Evolutionary conservation across 225 moss, liverwort and hornwort species (phyloP).

Genomic region (Marchantia paleacea): DNA sequence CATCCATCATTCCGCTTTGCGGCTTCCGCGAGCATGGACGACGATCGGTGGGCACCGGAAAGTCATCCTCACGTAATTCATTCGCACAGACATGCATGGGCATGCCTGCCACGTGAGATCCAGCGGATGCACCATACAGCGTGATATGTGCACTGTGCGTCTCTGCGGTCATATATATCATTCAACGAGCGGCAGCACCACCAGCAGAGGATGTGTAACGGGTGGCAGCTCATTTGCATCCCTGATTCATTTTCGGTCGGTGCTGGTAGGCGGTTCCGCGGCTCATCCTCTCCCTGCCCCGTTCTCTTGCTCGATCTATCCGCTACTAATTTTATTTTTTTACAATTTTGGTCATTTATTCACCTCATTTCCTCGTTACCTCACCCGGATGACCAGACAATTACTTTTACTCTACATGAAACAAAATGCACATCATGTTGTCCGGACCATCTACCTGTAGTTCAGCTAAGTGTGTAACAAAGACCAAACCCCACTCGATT

Average conservation of each 20-base stretch:
- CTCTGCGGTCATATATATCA: not conserved
- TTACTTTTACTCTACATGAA: too few relatives aligned
- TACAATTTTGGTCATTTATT: too few relatives aligned
- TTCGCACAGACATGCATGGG: not conserved
- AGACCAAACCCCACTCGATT: too few relatives aligned
- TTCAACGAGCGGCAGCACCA: not conserved
- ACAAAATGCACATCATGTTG: too few relatives aligned
- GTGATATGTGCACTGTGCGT: not conserved
- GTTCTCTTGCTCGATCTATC: too few relatives aligned
- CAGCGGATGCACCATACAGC: not conserved
- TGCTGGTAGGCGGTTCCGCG: not conserved
- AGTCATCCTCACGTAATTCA: not conserved
- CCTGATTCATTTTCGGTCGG: not conserved
- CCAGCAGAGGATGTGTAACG: not conserved
- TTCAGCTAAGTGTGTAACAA: too few relatives aligned
- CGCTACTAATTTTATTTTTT: too few relatives aligned
- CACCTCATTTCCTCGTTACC: too few relatives aligned
- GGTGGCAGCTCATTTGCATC: not conserved
- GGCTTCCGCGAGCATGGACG: not conserved
- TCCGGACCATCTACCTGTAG: too few relatives aligned
- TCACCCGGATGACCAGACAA: too few relatives aligned
- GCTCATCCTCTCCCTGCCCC: too few relatives aligned
- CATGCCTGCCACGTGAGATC: slow-evolving; percentile 5
- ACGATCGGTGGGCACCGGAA: not conserved
- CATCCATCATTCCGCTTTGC: not conserved